Evolutionary conservation across 2,329 filamentous ascomycete species (phyloP).

Genomic region (Aspergillus versicolor): DNA sequence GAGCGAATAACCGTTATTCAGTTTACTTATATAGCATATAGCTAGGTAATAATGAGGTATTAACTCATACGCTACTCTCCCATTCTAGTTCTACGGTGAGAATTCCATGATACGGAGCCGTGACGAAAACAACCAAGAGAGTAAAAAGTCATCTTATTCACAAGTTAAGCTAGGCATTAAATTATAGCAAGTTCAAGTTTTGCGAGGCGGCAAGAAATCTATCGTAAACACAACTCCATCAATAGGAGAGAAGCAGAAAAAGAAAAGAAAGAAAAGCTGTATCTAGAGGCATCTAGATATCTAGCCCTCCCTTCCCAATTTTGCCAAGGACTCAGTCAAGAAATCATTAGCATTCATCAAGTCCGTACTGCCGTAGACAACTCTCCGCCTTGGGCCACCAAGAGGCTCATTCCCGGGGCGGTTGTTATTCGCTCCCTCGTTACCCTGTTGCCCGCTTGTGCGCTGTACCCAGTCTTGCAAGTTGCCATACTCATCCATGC

Average conservation of each 20-base stretch:
- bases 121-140: neutral
- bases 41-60: neutral
- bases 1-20: neutral
- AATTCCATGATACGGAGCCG: neutral
- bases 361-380: slow-evolving; percentile 93
- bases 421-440: slow-evolving; percentile 39
- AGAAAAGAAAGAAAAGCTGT: neutral
- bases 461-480: slow-evolving; percentile 91
- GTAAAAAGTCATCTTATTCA: neutral
- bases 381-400: slow-evolving; percentile 66
- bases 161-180: neutral
- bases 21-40: too few relatives aligned
- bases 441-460: slow-evolving; percentile 59
- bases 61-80: neutral
- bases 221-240: neutral
- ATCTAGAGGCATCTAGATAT: slow-evolving; percentile 5
- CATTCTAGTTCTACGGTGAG: too few relatives aligned
- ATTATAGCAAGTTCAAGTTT: neutral
- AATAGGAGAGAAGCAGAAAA: neutral
- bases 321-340: slow-evolving; percentile 56
- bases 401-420: slow-evolving; percentile 30
- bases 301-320: slow-evolving; percentile 56
- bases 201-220: neutral
- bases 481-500: slow-evolving; percentile 99
- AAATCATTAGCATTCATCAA: slow-evolving; percentile 64